Conservation (phyloP, 1,284 basidiomycete genomes). For the Peniophora sp. region DNA sequence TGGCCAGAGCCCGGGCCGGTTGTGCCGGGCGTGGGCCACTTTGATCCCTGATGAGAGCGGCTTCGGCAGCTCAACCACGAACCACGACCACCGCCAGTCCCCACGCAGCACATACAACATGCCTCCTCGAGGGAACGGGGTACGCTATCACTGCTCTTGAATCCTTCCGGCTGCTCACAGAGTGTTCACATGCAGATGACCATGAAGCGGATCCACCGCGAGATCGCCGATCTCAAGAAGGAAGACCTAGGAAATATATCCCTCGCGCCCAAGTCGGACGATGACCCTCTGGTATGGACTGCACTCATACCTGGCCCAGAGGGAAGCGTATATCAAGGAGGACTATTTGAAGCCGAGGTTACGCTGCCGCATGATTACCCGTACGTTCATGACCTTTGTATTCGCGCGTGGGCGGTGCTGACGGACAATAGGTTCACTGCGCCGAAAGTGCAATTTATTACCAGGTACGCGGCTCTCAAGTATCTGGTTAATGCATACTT, state of each 20-base stretch:
- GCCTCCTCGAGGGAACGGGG: neutral
- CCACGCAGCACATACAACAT: neutral
- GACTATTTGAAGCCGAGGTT: conserved; percentile 73
- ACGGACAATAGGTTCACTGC: conserved; percentile 63
- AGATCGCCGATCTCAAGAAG: conserved; percentile 77
- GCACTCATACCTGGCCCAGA: conserved; percentile 71
- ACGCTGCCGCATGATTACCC: conserved; percentile 74
- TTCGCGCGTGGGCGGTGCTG: too few relatives aligned
- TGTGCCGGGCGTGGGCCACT: neutral
- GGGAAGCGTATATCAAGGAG: conserved; percentile 85
- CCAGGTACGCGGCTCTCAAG: conserved; percentile 38
- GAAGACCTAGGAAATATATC: conserved; percentile 77
- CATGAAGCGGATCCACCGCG: conserved; percentile 81
- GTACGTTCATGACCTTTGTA: conserved; percentile 28
- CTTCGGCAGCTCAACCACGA: neutral
- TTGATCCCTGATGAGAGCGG: neutral
- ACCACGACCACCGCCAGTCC: neutral
- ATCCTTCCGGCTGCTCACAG: neutral
- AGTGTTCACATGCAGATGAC: conserved; percentile 52
- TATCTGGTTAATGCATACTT: neutral
- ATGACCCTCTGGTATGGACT: conserved; percentile 43
- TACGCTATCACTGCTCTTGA: neutral
- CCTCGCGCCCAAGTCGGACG: conserved; percentile 49
- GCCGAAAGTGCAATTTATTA: conserved; percentile 72
- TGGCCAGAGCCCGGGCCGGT: neutral